These are phyloP conservation scores for Paxillus involutus DNA, from an alignment of 768 basidiomycete species.

Conservation along the genomic window DNA sequence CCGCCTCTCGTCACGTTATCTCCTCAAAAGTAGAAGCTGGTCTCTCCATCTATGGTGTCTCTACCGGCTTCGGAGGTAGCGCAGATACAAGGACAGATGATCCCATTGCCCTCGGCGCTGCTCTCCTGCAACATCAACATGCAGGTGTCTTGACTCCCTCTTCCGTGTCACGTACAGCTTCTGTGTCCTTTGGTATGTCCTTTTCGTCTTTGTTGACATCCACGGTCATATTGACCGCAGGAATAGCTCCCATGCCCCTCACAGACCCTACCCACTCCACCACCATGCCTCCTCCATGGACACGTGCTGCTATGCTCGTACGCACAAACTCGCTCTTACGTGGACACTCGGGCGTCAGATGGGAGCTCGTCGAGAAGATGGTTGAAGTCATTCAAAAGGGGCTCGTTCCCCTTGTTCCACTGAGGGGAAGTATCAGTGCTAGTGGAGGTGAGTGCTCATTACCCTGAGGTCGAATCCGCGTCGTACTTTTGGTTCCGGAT, in stretches of 20 bases:
- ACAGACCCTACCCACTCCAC: constrained; percentile 64
- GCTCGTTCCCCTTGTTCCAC: constrained; percentile 77
- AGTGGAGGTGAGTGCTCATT: constrained; percentile 59
- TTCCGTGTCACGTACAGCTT: constrained; percentile 24
- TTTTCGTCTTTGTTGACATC: neutral
- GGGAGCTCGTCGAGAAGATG: constrained; percentile 81
- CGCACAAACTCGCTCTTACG: constrained; percentile 89
- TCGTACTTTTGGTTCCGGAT: no score
- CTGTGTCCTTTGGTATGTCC: constrained; percentile 2
- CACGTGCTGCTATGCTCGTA: constrained; percentile 82
- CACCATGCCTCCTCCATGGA: constrained; percentile 86
- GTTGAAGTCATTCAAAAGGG: constrained; percentile 66
- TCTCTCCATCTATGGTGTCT: constrained; percentile 80
- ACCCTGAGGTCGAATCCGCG: neutral
- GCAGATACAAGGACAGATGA: constrained; percentile 83
- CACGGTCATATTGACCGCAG: neutral
- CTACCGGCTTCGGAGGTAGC: constrained; percentile 85
- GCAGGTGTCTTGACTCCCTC: constrained; percentile 67
- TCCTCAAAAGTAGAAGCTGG: constrained; percentile 64
- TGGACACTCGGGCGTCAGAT: constrained; percentile 84
- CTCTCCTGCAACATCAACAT: constrained; percentile 86
- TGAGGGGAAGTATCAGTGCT: constrained; percentile 82
- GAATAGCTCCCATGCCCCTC: constrained; percentile 51
- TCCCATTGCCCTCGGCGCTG: constrained; percentile 69
- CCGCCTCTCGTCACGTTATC: constrained; percentile 64